A percentile compares a stretch with the other conserved stretches of the same genome.
These are phyloP conservation scores for Cyberlindnera xishuangbannaensis DNA, from an alignment of 805 yeast genomes.

Conservation along the genomic window DNA sequence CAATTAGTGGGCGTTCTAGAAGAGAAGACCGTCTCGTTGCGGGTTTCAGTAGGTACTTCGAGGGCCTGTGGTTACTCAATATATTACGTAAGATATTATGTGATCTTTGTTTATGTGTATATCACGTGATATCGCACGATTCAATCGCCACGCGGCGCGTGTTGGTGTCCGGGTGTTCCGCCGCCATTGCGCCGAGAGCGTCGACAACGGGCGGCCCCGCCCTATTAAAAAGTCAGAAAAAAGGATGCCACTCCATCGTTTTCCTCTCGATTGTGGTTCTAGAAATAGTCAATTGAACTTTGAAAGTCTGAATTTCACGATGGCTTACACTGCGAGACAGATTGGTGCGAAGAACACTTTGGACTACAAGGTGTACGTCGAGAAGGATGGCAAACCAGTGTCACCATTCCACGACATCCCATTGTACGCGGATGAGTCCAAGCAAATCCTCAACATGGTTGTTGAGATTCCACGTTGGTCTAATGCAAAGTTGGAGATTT, in stretches of 20 bases:
- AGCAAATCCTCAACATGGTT: slow-evolving; percentile 52
- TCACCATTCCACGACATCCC: slow-evolving; percentile 86
- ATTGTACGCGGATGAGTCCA: slow-evolving; percentile 37
- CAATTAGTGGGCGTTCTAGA: too few species aligned
- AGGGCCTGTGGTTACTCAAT: too few species aligned
- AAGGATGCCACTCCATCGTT: background rate
- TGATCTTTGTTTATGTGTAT: background rate
- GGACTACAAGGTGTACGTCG: slow-evolving; percentile 87
- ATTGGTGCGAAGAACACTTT: slow-evolving; percentile 94
- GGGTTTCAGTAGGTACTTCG: too few species aligned
- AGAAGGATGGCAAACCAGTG: slow-evolving; percentile 88
- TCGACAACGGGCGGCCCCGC: too few species aligned
- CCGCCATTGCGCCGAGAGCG: background rate
- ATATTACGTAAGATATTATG: too few species aligned
- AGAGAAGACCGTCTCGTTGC: too few species aligned
- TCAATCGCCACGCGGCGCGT: too few species aligned
- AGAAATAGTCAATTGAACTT: too few species aligned
- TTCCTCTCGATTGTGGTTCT: background rate
- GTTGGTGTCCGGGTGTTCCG: background rate
- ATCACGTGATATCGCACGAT: background rate
- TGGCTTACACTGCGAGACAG: slow-evolving; percentile 74
- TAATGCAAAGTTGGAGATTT: slow-evolving; percentile 78
- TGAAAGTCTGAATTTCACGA: too few species aligned
- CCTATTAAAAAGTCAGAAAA: too few species aligned
- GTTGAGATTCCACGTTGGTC: slow-evolving; percentile 80